Evolutionary conservation across 129 eudicot genomes (phyloP).

Genomic region (Sambucus nigra): DNA sequence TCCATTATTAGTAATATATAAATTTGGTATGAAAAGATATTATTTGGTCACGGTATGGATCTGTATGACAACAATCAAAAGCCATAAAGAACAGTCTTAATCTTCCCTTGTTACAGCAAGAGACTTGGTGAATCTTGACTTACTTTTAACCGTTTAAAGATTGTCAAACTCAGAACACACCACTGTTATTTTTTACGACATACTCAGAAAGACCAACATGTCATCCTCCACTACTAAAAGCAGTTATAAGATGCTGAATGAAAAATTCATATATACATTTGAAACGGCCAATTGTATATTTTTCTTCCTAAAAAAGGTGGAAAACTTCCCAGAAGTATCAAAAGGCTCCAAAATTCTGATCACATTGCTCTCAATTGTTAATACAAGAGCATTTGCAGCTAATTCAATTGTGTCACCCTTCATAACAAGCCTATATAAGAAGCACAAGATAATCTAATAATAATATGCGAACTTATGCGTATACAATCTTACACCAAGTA

Average conservation of each 20-base stretch:
- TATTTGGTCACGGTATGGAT: slow-evolving; percentile 44
- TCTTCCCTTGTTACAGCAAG: background rate
- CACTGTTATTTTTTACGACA: slow-evolving; percentile 69
- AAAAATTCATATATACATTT: slow-evolving; percentile 92
- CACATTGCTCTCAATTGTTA: slow-evolving; percentile 97
- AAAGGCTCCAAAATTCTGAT: slow-evolving; percentile 90
- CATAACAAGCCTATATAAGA: slow-evolving; percentile 73
- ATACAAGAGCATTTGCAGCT: slow-evolving; percentile 79
- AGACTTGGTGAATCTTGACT: slow-evolving; percentile 10
- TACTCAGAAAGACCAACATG: slow-evolving; percentile 68
- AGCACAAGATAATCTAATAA: too few relatives aligned
- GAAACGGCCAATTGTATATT: slow-evolving; percentile 68
- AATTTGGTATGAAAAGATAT: too few relatives aligned
- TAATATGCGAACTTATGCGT: background rate
- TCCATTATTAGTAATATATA: too few relatives aligned
- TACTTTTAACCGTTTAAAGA: slow-evolving; percentile 67
- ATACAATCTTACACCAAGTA: background rate
- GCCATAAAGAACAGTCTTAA: background rate
- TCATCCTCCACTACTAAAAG: slow-evolving; percentile 96
- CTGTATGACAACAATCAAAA: slow-evolving; percentile 27
- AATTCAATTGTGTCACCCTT: slow-evolving; percentile 75
- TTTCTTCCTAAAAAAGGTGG: slow-evolving; percentile 78
- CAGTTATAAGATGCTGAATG: slow-evolving; percentile 74
- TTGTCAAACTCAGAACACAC: slow-evolving; percentile 90
- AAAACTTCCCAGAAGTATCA: slow-evolving; percentile 71